Evolutionary conservation across 257 asterid species (phyloP).

Genomic region (Perilla frutescens): DNA sequence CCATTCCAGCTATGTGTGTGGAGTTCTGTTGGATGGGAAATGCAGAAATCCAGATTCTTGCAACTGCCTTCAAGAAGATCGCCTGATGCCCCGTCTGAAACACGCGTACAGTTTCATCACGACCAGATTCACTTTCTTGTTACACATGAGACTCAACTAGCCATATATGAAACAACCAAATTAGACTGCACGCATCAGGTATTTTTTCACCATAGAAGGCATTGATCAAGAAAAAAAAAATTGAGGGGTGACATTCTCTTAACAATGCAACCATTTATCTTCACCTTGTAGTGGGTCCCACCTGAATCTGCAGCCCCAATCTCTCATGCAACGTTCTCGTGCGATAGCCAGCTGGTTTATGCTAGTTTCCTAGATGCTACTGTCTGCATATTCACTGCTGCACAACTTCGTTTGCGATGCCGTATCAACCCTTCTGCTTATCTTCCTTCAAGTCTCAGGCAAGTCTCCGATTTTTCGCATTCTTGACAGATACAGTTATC

Average conservation of each 20-base stretch:
- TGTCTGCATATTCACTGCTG: constrained; percentile 55
- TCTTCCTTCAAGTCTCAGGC: constrained; percentile 52
- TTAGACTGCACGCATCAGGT: constrained; percentile 62
- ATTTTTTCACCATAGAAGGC: background rate
- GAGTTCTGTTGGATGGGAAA: constrained; percentile 67
- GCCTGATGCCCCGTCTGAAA: constrained; percentile 54
- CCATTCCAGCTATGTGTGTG: constrained; percentile 60
- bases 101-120: constrained; percentile 65
- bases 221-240: background rate
- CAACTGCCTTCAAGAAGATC: constrained; percentile 64
- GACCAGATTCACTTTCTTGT: constrained; percentile 69
- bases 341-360: constrained; percentile 63
- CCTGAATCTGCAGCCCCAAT: constrained; percentile 61
- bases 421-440: constrained; percentile 60
- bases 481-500: background rate
- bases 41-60: constrained; percentile 52
- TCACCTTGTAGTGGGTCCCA: constrained; percentile 53
- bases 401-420: constrained; percentile 56
- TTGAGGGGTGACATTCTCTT: background rate
- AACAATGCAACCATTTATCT: background rate
- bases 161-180: constrained; percentile 61
- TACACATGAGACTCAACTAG: constrained; percentile 71
- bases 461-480: constrained; percentile 27
- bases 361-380: constrained; percentile 58
- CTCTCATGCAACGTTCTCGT: constrained; percentile 62